phyloP scores from a whole-genome alignment of 2,329 filamentous ascomycete species.

The Kalmusia sp. region DNA sequence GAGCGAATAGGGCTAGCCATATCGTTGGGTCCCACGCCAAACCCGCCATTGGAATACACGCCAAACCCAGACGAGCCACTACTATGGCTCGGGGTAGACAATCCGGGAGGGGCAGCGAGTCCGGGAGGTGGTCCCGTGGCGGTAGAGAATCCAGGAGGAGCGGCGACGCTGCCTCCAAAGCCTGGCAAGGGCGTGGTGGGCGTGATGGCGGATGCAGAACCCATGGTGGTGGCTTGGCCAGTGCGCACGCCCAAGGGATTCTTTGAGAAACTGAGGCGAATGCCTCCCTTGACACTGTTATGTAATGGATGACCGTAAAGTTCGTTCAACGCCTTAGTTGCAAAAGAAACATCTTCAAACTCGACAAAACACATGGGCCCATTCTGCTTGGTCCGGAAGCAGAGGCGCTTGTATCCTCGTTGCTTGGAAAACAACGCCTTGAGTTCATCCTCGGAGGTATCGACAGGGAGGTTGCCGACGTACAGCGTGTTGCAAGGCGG shows the following conservation, averaged over 20 bases:
- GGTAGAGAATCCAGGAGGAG: conserved; percentile 66
- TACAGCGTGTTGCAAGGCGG: conserved; percentile 98
- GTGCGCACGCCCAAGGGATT: conserved; percentile 93
- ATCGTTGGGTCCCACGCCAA: conserved; percentile 43
- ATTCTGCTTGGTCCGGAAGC: conserved; percentile 92
- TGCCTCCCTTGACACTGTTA: conserved; percentile 93
- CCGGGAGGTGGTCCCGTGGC: conserved; percentile 83
- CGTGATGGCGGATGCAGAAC: conserved; percentile 57
- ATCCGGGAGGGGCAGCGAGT: conserved; percentile 75
- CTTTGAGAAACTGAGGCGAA: conserved; percentile 95
- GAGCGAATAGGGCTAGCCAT: conserved; percentile 37
- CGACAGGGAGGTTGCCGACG: conserved; percentile 92
- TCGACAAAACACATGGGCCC: conserved; percentile 99
- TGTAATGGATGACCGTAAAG: conserved; percentile 86
- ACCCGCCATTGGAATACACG: conserved; percentile 47
- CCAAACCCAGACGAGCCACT: conserved; percentile 41
- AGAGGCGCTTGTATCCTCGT: conserved; percentile 92
- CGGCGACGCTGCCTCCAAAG: conserved; percentile 64
- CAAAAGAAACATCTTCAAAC: conserved; percentile 91
- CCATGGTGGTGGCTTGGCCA: conserved; percentile 67
- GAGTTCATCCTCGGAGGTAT: conserved; percentile 93
- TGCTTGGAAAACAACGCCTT: conserved; percentile 93
- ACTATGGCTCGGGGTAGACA: conserved; percentile 52
- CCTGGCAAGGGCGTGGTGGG: conserved; percentile 62
- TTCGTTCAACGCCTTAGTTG: conserved; percentile 88